phyloP scores from a whole-genome alignment of 1,284 basidiomycete species.

The Pulveroboletus sp. region DNA sequence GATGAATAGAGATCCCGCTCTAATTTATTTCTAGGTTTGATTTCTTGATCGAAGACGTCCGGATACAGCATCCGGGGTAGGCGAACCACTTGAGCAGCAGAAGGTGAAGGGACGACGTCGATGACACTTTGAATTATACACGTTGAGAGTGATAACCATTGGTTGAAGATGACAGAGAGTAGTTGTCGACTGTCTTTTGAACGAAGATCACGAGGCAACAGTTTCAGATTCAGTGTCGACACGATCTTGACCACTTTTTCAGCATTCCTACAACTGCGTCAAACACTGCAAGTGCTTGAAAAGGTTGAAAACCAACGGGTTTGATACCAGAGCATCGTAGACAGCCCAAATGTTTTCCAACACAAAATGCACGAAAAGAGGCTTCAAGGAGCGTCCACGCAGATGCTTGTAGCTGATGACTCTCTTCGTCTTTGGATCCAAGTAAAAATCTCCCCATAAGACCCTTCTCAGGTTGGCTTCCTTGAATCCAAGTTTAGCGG shows the following conservation, averaged over 20 bases:
- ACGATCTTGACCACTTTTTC: conserved; percentile 93
- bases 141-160: conserved; percentile 95
- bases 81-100: conserved; percentile 78
- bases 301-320: conserved; percentile 66
- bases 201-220: conserved; percentile 87
- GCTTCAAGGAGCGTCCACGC: conserved; percentile 84
- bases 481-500: conserved; percentile 88
- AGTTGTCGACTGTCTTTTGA: conserved; percentile 88
- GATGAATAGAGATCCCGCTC: conserved; percentile 84
- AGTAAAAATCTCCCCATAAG: conserved; percentile 97
- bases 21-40: conserved; percentile 72
- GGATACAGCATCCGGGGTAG: conserved; percentile 95
- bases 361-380: conserved; percentile 98
- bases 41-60: conserved; percentile 57
- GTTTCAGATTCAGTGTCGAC: conserved; percentile 78
- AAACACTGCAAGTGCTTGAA: conserved; percentile 36
- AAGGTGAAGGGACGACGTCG: conserved; percentile 88
- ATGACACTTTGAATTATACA: conserved; percentile 92
- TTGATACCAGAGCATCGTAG: conserved; percentile 84
- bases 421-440: conserved; percentile 95
- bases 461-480: conserved; percentile 86
- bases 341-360: conserved; percentile 98
- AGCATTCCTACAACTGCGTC: conserved; percentile 71
- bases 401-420: conserved; percentile 92
- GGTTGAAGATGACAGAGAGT: conserved; percentile 85